Base-by-base conservation (phyloP, 805 yeast species). In the Crinitomyces ghanaensis region DNA sequence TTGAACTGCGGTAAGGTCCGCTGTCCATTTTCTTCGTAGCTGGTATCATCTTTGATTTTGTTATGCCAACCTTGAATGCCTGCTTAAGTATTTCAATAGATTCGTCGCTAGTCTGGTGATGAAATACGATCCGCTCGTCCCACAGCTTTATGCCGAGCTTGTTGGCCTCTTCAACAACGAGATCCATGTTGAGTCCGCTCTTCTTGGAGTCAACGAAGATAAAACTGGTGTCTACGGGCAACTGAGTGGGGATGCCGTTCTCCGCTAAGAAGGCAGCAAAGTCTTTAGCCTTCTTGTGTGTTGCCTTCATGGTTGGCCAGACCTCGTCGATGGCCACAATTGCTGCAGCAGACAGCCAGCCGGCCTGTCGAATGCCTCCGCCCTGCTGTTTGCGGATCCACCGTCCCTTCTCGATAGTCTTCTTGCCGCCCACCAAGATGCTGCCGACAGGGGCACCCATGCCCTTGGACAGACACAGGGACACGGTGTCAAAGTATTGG, bases 381-480 rank as follows among this genome's bases (percentile, higher is more conserved):
- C 96, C 96, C 43, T 73, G 72, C 60, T 86, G 95, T 50, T 86
- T 86, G 46, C 81, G 78, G 62, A 85, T 79, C 59, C 85, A 93
- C 53, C 74, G 77, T 26, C 91, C 83, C 49, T 72, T 75, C 46
- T 63, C 59, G 41, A 84, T 76, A 45, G 74, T 66, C 32, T 61
- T 59, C 25, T 53, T 49, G 29, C 63, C 59, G 25, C 94, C 91
- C 25, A 84, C 95, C 28, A 86, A 64, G 4, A 85, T 72, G 11
- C 93, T 78, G 5, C 96, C 96, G 49, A 86, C 75, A 38, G 96
- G 95, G 1, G 95, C 95, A 39, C 95, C 95, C 49, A 85, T 64
- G 4, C 93, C 77, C 56, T 86, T 86, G 31, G 95, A 83, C 33
- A 86, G 59, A 56, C 96, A 86, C 32, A 86, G 66, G 11, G 94